These are phyloP conservation scores for Gossypium schwendimanii DNA, from an alignment of 441 rosid genomes.

Conservation along the genomic window DNA sequence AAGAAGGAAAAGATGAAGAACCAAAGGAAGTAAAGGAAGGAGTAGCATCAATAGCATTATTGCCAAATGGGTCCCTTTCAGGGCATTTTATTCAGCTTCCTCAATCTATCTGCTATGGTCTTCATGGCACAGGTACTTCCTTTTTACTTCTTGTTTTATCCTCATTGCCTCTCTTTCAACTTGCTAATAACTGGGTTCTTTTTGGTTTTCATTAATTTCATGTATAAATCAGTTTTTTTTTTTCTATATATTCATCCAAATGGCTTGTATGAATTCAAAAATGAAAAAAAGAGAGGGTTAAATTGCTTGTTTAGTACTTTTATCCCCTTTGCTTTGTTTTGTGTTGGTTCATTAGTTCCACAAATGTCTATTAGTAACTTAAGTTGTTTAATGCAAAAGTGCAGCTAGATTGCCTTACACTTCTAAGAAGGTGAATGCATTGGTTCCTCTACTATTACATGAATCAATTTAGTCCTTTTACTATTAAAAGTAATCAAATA, in stretches of 20 bases:
- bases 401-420: not conserved
- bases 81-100: conserved; percentile 90
- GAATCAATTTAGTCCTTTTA: too few relatives aligned
- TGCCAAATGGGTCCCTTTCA: conserved; percentile 77
- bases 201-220: not conserved
- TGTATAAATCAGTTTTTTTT: not conserved
- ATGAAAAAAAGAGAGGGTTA: not conserved
- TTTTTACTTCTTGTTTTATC: not conserved
- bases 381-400: not conserved
- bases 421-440: not conserved
- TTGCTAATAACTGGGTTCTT: not conserved
- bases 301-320: not conserved
- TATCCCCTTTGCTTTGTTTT: not conserved
- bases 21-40: conserved; percentile 59
- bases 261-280: not conserved
- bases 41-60: conserved; percentile 75
- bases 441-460: too few relatives aligned
- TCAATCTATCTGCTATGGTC: conserved; percentile 77
- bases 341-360: not conserved
- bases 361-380: not conserved
- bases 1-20: conserved; percentile 35
- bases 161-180: not conserved
- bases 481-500: too few relatives aligned
- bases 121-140: conserved; percentile 71
- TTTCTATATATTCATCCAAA: too few relatives aligned